phyloP scores from a whole-genome alignment of 2,329 filamentous ascomycete genomes.

The Ceratocystis huliohia region DNA sequence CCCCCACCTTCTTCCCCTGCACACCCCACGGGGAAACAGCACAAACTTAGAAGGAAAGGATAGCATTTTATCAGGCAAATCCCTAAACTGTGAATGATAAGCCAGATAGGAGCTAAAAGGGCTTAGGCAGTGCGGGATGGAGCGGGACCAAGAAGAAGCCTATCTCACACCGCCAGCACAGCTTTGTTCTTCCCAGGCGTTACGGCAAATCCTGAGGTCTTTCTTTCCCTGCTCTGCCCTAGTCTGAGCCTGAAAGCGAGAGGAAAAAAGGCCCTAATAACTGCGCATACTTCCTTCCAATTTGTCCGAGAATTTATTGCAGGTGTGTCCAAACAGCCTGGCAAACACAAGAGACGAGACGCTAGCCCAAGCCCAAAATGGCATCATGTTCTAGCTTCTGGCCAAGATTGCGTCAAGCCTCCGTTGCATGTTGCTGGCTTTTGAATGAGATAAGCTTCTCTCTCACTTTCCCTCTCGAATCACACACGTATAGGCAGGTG shows the following conservation, averaged over 20 bases:
- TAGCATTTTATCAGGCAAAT: not conserved
- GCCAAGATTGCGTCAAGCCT: not conserved
- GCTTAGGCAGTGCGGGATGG: not conserved
- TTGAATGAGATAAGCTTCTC: not conserved
- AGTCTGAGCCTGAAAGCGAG: not conserved
- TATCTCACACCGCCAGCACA: conserved; percentile 5
- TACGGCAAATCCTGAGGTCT: not conserved
- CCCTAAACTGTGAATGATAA: not conserved
- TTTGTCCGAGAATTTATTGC: not conserved
- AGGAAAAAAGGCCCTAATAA: not conserved
- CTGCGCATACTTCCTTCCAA: not conserved
- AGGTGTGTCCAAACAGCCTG: not conserved
- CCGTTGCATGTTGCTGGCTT: not conserved
- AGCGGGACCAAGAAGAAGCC: not conserved
- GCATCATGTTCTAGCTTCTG: not conserved
- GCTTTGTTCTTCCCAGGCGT: not conserved
- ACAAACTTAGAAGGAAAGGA: not conserved
- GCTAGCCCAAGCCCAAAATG: not conserved
- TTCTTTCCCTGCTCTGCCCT: not conserved
- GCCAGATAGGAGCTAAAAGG: not conserved
- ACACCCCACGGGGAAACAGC: conserved; percentile 4
- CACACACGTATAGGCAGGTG: too few species aligned
- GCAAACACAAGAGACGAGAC: too few species aligned
- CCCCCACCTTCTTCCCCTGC: not conserved
- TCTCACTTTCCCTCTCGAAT: not conserved